Percentiles rank a stretch among this genome's conserved stretches.
Conservation (phyloP, 2,329 filamentous ascomycete species). For the Reticulascus tulasneorum region DNA sequence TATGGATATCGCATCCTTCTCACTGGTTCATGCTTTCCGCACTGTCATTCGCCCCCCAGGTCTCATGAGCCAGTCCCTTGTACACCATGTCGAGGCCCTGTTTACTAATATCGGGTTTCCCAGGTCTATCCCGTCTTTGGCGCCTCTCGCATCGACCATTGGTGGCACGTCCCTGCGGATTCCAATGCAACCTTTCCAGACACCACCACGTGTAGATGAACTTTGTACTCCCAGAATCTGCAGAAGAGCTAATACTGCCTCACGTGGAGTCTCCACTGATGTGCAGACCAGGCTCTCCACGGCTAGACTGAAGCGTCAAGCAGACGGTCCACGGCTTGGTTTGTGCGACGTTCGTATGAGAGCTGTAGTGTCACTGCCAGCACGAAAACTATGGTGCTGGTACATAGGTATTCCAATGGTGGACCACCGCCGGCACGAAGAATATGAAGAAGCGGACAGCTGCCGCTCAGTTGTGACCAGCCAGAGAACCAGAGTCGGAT, state of each 20-base stretch:
- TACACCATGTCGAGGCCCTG: constrained; percentile 1
- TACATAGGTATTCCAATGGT: no score
- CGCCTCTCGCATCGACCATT: constrained; percentile 5
- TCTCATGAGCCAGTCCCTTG: constrained; percentile 5
- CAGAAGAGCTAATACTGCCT: constrained; percentile 9
- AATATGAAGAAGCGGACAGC: no score
- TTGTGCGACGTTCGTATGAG: constrained; percentile 11
- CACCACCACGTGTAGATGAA: constrained; percentile 11
- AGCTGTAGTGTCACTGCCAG: no score
- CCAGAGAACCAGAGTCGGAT: no score
- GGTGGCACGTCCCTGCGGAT: constrained; percentile 9
- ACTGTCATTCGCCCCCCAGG: constrained; percentile 3
- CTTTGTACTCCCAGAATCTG: constrained; percentile 13
- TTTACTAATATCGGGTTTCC: background rate
- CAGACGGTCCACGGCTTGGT: constrained; percentile 8
- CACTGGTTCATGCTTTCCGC: constrained; percentile 4
- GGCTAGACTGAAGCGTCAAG: no score
- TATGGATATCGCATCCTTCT: constrained; percentile 7
- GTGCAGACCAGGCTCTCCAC: constrained; percentile 11
- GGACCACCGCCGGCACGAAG: no score
- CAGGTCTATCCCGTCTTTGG: constrained; percentile 3
- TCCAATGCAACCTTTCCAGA: constrained; percentile 8
- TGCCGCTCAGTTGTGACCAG: no score
- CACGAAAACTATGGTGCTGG: no score
- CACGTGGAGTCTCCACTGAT: constrained; percentile 16